phyloP scores from a whole-genome alignment of 805 yeast species.

The Yamadazyma philogaea region DNA sequence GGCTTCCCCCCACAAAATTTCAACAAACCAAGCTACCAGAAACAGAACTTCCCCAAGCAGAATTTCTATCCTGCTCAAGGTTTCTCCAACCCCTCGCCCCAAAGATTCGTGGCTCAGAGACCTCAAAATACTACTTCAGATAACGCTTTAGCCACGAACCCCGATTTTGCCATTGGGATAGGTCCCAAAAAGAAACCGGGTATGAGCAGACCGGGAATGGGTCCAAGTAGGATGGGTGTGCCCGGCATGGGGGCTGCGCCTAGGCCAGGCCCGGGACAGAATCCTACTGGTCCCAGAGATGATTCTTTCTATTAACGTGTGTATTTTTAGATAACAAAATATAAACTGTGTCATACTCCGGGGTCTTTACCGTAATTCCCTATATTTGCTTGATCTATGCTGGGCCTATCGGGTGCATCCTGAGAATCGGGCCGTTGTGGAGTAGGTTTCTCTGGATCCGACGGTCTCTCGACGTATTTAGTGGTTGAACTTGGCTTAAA shows the following conservation, averaged over 20 bases:
- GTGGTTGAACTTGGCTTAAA: slow-evolving; percentile 51
- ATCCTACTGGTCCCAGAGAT: slow-evolving; percentile 2
- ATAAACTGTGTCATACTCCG: background rate
- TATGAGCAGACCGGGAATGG: slow-evolving; percentile 8
- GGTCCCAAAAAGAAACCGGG: slow-evolving; percentile 13
- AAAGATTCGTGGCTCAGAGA: slow-evolving; percentile 21
- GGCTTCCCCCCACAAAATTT: slow-evolving; percentile 8
- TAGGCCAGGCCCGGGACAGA: slow-evolving; percentile 4
- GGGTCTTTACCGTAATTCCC: slow-evolving; percentile 2
- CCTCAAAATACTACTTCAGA: slow-evolving; percentile 36
- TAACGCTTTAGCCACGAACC: slow-evolving; percentile 36
- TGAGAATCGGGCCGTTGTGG: background rate
- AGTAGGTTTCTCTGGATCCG: slow-evolving; percentile 2
- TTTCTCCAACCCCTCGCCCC: slow-evolving; percentile 7
- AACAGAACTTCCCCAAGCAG: slow-evolving; percentile 4
- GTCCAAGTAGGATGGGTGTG: slow-evolving; percentile 10
- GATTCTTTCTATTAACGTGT: slow-evolving; percentile 8
- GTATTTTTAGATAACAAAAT: background rate
- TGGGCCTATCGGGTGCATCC: background rate
- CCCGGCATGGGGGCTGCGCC: slow-evolving; percentile 6
- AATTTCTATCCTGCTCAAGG: background rate
- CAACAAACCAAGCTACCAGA: background rate
- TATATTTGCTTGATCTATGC: background rate
- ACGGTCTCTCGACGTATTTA: slow-evolving; percentile 23
- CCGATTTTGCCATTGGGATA: slow-evolving; percentile 36